Evolutionary conservation across 2,329 filamentous ascomycete genomes (phyloP), one percentile per base, ranked within the genome.

Genomic region (Aspergillus spinulosporus): DNA sequence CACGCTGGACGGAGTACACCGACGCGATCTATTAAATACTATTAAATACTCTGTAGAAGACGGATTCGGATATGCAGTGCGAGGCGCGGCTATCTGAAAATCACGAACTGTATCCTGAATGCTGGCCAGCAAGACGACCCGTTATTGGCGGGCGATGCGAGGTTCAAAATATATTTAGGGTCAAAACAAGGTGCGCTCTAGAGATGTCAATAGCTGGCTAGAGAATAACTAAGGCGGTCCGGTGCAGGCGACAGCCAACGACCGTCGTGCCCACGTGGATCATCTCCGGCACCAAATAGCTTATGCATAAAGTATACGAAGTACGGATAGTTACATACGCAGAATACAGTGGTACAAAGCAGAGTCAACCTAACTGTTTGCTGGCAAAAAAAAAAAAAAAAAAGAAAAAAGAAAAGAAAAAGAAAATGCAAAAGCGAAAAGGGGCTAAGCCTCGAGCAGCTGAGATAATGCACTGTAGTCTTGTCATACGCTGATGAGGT

Each of bases 211-310:
- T 26, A 46, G 44, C 29, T 53, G 42, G 32, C 26, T 53, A 50
- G 48, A 12, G 43, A 49, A 37, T 46, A 21, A 43, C 54, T 53
- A 54, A 54, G 44, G 21, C 49, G 44, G 42, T 43, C 47, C 39
- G 47, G 54, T 49, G 44, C 42, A 40, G 48, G 37, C 49, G 36
- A 39, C 42, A 50, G 57, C 53, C 49, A 59, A 56, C 53, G 47
- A 53, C 42, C 37, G 49, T 9, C 49, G 45, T 12, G 50, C 52
- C 60, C 62, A 64, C 62, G 62, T 64, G 62, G 62, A 61, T 59
- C 56, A 61, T 51, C 34, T 49, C 29, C 42, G 42, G 52, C 55
- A 56, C 51, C 58, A 59, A 59, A 53, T 61, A 63, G 61, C 51
- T 49, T 59, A 46, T 37, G 43, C 43, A 28, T 34, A 34, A 29